Conservation (phyloP, 2,329 filamentous ascomycete genomes). For the Colletotrichum paranaense region DNA sequence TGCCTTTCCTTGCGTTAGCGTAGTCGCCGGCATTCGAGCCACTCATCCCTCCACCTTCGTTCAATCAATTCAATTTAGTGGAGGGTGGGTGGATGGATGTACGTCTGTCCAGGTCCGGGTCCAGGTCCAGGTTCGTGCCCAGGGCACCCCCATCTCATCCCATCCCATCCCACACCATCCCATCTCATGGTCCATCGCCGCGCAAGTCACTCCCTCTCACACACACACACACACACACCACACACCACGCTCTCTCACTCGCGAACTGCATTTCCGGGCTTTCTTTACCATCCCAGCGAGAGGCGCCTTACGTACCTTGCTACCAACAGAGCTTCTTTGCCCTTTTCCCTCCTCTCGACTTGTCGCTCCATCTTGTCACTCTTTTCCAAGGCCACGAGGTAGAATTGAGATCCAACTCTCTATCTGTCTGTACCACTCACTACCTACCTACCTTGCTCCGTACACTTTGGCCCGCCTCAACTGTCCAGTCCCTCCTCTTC, state of each 20-base stretch:
- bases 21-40: slow-evolving; percentile 2
- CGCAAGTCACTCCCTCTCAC: neutral
- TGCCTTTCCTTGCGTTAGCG: slow-evolving; percentile 7
- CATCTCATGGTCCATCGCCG: neutral
- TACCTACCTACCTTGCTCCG: neutral
- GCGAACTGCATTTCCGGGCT: neutral
- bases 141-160: slow-evolving; percentile 3
- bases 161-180: neutral
- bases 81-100: neutral
- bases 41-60: neutral
- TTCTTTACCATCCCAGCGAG: neutral
- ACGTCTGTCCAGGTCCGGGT: neutral
- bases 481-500: neutral
- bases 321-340: neutral
- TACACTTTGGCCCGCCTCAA: neutral
- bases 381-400: neutral
- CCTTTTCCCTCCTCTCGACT: neutral
- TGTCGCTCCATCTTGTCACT: neutral
- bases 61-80: neutral
- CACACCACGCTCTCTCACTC: neutral
- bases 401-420: neutral
- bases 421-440: neutral
- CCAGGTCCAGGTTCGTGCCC: neutral
- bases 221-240: no score
- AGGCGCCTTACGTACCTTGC: no score